Percentiles rank a stretch among this genome's conserved stretches.
Conservation (phyloP, 2,329 filamentous ascomycete genomes). For the Aspergillus brunneoviolaceus region DNA sequence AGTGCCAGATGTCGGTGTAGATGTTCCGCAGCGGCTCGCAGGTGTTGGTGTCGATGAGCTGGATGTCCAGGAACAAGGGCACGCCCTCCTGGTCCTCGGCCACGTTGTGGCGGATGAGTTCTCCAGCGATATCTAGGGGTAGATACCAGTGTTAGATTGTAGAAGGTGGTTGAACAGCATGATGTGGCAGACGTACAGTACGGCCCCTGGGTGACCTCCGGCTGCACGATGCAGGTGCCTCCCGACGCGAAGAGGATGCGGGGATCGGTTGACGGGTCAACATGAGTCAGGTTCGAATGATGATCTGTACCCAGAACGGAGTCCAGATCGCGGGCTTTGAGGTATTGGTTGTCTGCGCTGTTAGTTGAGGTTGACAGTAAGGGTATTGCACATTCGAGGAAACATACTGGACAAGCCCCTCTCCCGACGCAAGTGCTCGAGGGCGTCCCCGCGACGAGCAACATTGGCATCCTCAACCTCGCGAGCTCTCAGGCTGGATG, state of each 20-base stretch:
- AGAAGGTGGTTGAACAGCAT: too few relatives aligned
- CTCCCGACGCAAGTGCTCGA: conserved; percentile 46
- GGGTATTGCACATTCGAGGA: too few relatives aligned
- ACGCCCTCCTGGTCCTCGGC: conserved; percentile 35
- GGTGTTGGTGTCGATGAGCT: conserved; percentile 43
- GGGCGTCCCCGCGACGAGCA: conserved; percentile 45
- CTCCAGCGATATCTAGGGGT: conserved; percentile 32
- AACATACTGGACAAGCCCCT: conserved; percentile 33
- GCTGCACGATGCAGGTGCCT: conserved; percentile 51
- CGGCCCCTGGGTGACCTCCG: conserved; percentile 55
- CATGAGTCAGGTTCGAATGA: conserved; percentile 34
- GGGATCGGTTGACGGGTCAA: conserved; percentile 25
- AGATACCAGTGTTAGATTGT: too few relatives aligned
- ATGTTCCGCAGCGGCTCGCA: conserved; percentile 42
- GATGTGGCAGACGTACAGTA: conserved; percentile 41
- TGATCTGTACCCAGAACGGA: conserved; percentile 39
- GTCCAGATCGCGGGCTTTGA: conserved; percentile 37
- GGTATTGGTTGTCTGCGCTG: conserved; percentile 16
- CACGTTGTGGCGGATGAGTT: conserved; percentile 41
- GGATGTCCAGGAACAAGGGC: conserved; percentile 41
- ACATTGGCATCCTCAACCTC: conserved; percentile 48
- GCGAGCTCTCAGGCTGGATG: conserved; percentile 48
- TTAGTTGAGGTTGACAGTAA: conserved; percentile 1
- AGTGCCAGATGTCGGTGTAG: conserved; percentile 30
- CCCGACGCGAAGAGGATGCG: conserved; percentile 31